A percentile compares a stretch with the other conserved stretches of the same genome.
These are phyloP conservation scores for Massarina eburnea DNA, from an alignment of 2,329 filamentous ascomycete species.

Conservation along the genomic window DNA sequence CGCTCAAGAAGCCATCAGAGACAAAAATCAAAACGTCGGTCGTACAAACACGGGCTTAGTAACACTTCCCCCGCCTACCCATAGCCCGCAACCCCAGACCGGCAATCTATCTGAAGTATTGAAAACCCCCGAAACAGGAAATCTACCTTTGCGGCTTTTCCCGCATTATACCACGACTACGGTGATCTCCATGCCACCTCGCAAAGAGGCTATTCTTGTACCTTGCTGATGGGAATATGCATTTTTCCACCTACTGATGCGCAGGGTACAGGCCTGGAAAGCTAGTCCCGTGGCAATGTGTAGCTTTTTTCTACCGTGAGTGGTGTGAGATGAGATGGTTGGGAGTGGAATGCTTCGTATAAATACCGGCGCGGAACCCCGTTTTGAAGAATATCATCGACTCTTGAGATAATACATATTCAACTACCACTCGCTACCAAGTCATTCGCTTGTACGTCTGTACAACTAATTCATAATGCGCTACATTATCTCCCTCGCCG, in stretches of 20 bases:
- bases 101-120: slow-evolving; percentile 7
- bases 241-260: neutral
- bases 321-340: too few relatives aligned
- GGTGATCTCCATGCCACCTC: neutral
- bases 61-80: slow-evolving; percentile 2
- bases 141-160: neutral
- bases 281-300: too few relatives aligned
- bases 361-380: neutral
- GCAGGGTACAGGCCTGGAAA: neutral
- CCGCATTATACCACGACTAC: neutral
- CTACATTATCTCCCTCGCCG: slow-evolving; percentile 15
- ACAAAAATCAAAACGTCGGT: too few relatives aligned
- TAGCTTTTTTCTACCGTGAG: too few relatives aligned
- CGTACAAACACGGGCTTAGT: too few relatives aligned
- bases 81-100: neutral
- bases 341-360: too few relatives aligned
- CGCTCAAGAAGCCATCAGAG: too few relatives aligned
- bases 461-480: slow-evolving; percentile 14
- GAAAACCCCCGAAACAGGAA: slow-evolving; percentile 4
- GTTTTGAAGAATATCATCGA: neutral
- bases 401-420: neutral
- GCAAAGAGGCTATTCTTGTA: neutral
- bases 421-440: neutral
- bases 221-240: neutral
- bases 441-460: neutral